Conservation (phyloP, 192 early-diverging fungal genomes). For the Mortierella claussenii region DNA sequence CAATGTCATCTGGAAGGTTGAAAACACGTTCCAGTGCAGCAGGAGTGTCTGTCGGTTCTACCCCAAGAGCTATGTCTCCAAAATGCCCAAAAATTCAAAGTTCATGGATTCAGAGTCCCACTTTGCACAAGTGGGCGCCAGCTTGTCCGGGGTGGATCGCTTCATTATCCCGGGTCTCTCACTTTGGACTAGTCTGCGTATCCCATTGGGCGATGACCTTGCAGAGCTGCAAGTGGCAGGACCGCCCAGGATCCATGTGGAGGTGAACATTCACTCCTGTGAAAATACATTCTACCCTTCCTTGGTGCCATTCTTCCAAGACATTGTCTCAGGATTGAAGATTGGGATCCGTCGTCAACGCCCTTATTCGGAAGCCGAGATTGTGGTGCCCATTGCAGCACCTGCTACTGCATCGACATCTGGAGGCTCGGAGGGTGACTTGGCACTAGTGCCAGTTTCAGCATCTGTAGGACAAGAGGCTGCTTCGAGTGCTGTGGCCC, state of each 20-base stretch:
- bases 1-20: slow-evolving; percentile 57
- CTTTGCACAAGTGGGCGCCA: slow-evolving; percentile 31
- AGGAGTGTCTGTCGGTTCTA: slow-evolving; percentile 62
- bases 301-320: slow-evolving; percentile 74
- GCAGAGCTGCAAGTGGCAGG: slow-evolving; percentile 31
- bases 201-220: slow-evolving; percentile 54
- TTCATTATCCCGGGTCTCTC: slow-evolving; percentile 65
- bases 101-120: slow-evolving; percentile 44
- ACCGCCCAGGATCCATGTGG: slow-evolving; percentile 62
- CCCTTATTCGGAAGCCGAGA: slow-evolving; percentile 20
- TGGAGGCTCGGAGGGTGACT: not conserved
- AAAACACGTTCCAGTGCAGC: slow-evolving; percentile 60
- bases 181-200: slow-evolving; percentile 57
- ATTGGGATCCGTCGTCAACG: slow-evolving; percentile 61
- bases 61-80: slow-evolving; percentile 59
- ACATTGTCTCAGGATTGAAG: slow-evolving; percentile 72
- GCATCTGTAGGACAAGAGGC: slow-evolving; percentile 27
- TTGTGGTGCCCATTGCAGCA: not conserved
- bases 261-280: slow-evolving; percentile 74
- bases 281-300: slow-evolving; percentile 78
- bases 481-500: slow-evolving; percentile 3
- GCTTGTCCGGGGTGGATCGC: slow-evolving; percentile 56
- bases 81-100: slow-evolving; percentile 46
- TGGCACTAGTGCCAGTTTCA: slow-evolving; percentile 1
- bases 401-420: not conserved